Base-by-base conservation (phyloP, 2,329 filamentous ascomycete genomes). In the Pseudonectria buxi region DNA sequence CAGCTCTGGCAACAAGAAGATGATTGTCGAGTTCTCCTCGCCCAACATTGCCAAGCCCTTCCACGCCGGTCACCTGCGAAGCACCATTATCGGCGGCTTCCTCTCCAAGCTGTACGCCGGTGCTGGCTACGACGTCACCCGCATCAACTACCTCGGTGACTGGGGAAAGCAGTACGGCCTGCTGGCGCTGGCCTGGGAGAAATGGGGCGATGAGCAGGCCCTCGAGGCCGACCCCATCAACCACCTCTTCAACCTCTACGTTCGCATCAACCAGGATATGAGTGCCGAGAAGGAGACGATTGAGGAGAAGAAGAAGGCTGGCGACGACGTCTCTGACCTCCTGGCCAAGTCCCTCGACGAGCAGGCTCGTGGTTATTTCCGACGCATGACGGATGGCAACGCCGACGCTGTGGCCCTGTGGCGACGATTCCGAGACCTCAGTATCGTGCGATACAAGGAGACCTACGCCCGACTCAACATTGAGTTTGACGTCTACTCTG, bases 21-120 rank as follows among this genome's bases (percentile, higher is more conserved):
- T 78, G 54, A 75, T 92, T 33, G 74, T 92, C 50, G 86, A 92
- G 54, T 92, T 90, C 61, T 87, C 82, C 7, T 88, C 83, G 7
- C 86, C 86, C 33, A 92, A 92, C 58, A 88, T 92, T 40, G 86
- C 86, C 30, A 90, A 90, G 63, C 85, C 83, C 15, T 88, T 88
- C 67, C 83, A 87, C 55, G 83, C 83, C 26, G 82, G 83, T 10
- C 83, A 89, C 59, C 66, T 88, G 50, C 73, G 84, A 53, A 83
- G 78, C 49, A 89, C 83, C 26, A 87, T 88, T 54, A 87, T 88
- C 41, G 83, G 83, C 32, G 82, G 82, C 26, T 88, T 87, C 63
- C 67, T 88, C 27, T 68, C 81, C 14, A 86, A 86, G 55, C 62
- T 87, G 13, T 83, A 86, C 57, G 71, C 81, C 50, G 68, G 66